Conservation (phyloP, 192 early-diverging fungal genomes). For the Coemansia sp. region DNA sequence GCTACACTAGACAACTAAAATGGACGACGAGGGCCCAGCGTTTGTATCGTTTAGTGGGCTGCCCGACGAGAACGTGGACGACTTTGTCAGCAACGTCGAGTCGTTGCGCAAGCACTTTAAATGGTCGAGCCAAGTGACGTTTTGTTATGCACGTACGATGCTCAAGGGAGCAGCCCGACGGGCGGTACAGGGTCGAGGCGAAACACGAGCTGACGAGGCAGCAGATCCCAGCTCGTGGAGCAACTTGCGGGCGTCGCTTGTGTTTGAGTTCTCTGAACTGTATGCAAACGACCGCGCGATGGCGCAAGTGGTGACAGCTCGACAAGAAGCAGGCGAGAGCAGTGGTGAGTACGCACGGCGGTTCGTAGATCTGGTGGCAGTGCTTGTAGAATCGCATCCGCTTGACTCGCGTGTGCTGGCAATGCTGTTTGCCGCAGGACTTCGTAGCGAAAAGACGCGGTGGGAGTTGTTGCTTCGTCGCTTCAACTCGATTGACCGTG, state of each 20-base stretch:
- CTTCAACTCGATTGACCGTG: conserved; percentile 35
- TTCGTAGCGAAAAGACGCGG: conserved; percentile 38
- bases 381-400: conserved; percentile 29
- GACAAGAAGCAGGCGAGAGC: conserved; percentile 46
- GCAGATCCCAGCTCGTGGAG: conserved; percentile 46
- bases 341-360: conserved; percentile 45
- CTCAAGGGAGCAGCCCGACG: conserved; percentile 48
- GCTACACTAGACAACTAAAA: not conserved
- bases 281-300: conserved; percentile 34
- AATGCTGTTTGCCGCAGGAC: conserved; percentile 32
- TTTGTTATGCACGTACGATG: conserved; percentile 53
- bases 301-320: conserved; percentile 30
- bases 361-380: conserved; percentile 30
- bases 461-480: conserved; percentile 47
- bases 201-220: conserved; percentile 40
- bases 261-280: conserved; percentile 45
- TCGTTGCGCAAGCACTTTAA: conserved; percentile 53
- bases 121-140: conserved; percentile 52
- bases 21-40: conserved; percentile 54
- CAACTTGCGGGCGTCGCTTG: conserved; percentile 33
- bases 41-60: conserved; percentile 51
- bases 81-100: conserved; percentile 50
- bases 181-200: conserved; percentile 13
- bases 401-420: conserved; percentile 38
- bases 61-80: conserved; percentile 42